Conservation (phyloP, 345 rosid species). For the Hevea brasiliensis region DNA sequence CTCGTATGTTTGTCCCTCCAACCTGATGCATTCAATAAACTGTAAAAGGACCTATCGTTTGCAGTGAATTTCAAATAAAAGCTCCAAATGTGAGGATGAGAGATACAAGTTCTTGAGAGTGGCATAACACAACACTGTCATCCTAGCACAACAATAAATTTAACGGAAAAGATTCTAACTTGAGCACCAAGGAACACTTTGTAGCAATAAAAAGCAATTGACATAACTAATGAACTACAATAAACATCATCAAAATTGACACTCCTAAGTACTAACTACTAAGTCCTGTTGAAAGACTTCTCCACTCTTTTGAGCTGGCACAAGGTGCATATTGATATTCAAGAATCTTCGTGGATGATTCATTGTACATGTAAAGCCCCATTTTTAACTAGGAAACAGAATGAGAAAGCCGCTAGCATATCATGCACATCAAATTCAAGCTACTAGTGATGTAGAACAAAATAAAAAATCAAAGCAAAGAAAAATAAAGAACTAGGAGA, state of each 20-base stretch:
- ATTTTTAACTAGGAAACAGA: background rate
- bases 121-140: background rate
- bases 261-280: background rate
- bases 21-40: conserved; percentile 48
- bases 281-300: background rate
- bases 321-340: background rate
- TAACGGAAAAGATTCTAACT: background rate
- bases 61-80: background rate
- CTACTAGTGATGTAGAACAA: too few relatives aligned
- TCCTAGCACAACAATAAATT: background rate
- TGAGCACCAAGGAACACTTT: conserved; percentile 3
- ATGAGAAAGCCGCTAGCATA: background rate
- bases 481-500: too few relatives aligned
- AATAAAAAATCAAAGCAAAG: too few relatives aligned
- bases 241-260: background rate
- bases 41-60: background rate
- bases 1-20: conserved; percentile 59
- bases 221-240: background rate
- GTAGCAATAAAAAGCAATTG: background rate
- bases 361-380: background rate
- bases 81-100: conserved; percentile 1
- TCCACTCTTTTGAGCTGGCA: background rate
- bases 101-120: background rate
- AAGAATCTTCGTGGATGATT: background rate
- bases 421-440: background rate